Base-by-base conservation (phyloP, 176 grass and related monocot species). In the Chloris gayana region DNA sequence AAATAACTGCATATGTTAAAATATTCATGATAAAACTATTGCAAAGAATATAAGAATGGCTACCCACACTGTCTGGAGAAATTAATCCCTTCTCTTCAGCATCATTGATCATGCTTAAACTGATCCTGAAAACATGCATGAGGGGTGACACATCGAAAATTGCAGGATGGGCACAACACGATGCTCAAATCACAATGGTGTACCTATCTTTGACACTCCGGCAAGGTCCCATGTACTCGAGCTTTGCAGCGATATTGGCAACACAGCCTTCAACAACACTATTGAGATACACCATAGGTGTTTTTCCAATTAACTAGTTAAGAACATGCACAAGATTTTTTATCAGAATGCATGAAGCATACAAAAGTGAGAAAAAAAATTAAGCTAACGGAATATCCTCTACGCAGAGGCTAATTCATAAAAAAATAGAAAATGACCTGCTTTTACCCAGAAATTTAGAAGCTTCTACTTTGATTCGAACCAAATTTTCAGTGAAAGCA, bases 221-320 rank as follows among this genome's bases (percentile, higher is more conserved):
- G 69, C 92, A 91, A 77, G 96, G 96, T 65, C 90, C 96, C 90
- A 95, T 86, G 41, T 91, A 99, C 80, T 99, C 92, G 0, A 99
- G 92, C 69, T 99, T 99, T 73, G 96, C 96, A n/a, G 96, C 84
- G 17, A 99, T 87, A 77, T 85, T 99, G 34, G 92, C 96, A 6
- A 93, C 86, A 79, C 90, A 99, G 14, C 92, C 96, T 53, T 95
- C 86, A 38, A 89, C 90, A 19, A 95, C 84, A 69, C 78, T 99
- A 81, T 99, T 99, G 11, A 99, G 92, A 85, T 93, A 93, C 53
- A 99, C 87, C 96, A 99, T 99, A 47, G 96, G 92, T 33, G 96
- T 99, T 64, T 88, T 95, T 1, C 96, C 92, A 80, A 99, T 91
- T 74, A 99, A 74, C 92, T 99, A 78, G 25, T 82, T 34, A 31